Evolutionary conservation across 2,329 filamentous ascomycete genomes (phyloP).

Genomic region (Rugonectria rugulosa): DNA sequence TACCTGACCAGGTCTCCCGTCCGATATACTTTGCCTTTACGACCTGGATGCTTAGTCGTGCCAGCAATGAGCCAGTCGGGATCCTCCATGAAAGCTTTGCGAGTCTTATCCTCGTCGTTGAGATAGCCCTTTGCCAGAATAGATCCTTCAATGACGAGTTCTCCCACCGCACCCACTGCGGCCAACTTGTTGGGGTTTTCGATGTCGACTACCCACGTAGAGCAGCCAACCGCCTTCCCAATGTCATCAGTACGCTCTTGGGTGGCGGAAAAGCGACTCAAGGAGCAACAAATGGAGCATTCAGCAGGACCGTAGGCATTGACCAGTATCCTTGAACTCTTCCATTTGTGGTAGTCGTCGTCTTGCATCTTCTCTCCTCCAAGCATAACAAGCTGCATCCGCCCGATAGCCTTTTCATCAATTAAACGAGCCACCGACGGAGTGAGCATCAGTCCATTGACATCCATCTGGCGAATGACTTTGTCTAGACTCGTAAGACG

Average conservation of each 20-base stretch:
- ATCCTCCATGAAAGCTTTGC: conserved; percentile 1
- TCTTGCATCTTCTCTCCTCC: not conserved
- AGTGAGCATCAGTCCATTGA: conserved; percentile 21
- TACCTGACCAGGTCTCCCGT: conserved; percentile 18
- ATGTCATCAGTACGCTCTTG: conserved; percentile 11
- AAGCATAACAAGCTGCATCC: conserved; percentile 3
- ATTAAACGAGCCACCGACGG: conserved; percentile 22
- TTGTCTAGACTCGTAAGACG: conserved; percentile 24
- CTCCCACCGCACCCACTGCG: conserved; percentile 38
- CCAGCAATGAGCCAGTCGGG: not conserved
- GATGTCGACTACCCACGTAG: conserved; percentile 30
- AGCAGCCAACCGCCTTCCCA: conserved; percentile 4
- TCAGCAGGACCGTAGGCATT: conserved; percentile 24
- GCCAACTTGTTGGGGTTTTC: conserved; percentile 29
- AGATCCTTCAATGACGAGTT: conserved; percentile 43
- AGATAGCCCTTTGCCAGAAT: conserved; percentile 58
- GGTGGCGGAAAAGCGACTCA: not conserved
- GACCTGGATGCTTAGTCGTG: not conserved
- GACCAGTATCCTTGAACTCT: conserved; percentile 11
- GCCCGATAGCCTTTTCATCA: conserved; percentile 3
- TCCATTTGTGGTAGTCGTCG: conserved; percentile 10
- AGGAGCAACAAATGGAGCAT: conserved; percentile 9
- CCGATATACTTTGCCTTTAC: conserved; percentile 22
- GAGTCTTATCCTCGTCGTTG: conserved; percentile 44
- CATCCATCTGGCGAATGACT: conserved; percentile 12